Percentiles rank a stretch among this genome's conserved stretches.
These are phyloP conservation scores for Eurotiales sp. DNA, from an alignment of 2,329 filamentous ascomycete species.

Conservation along the genomic window DNA sequence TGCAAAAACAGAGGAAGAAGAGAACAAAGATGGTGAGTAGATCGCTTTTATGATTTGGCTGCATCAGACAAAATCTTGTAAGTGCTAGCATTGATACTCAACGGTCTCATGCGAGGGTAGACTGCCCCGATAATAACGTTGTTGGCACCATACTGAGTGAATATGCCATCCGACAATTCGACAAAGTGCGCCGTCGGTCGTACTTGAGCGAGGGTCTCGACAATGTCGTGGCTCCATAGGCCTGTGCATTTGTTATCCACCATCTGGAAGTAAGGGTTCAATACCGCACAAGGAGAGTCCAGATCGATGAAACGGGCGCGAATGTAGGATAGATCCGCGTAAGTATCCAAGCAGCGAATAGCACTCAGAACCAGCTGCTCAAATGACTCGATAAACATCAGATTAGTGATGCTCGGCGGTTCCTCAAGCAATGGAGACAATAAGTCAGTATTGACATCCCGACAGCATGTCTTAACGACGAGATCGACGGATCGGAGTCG, in stretches of 20 bases:
- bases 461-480: conserved; percentile 71
- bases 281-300: conserved; percentile 64
- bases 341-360: conserved; percentile 56
- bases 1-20: neutral
- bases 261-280: conserved; percentile 71
- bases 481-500: conserved; percentile 64
- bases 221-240: conserved; percentile 67
- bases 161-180: conserved; percentile 62
- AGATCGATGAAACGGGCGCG: conserved; percentile 73
- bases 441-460: conserved; percentile 30
- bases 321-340: conserved; percentile 60
- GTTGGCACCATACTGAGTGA: conserved; percentile 34
- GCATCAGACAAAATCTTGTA: conserved; percentile 41
- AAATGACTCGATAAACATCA: conserved; percentile 68
- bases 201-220: conserved; percentile 56
- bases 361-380: conserved; percentile 64
- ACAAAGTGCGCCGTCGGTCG: conserved; percentile 59
- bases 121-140: conserved; percentile 31
- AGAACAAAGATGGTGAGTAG: neutral
- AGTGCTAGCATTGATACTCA: conserved; percentile 37
- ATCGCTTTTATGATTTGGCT: conserved; percentile 22
- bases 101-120: conserved; percentile 36
- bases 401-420: conserved; percentile 67
- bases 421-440: conserved; percentile 54
- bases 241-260: conserved; percentile 60